A percentile compares a stretch with the other conserved stretches of the same genome.
Evolutionary conservation across 805 yeast genomes (phyloP).

Genomic region (Candida awuae): DNA sequence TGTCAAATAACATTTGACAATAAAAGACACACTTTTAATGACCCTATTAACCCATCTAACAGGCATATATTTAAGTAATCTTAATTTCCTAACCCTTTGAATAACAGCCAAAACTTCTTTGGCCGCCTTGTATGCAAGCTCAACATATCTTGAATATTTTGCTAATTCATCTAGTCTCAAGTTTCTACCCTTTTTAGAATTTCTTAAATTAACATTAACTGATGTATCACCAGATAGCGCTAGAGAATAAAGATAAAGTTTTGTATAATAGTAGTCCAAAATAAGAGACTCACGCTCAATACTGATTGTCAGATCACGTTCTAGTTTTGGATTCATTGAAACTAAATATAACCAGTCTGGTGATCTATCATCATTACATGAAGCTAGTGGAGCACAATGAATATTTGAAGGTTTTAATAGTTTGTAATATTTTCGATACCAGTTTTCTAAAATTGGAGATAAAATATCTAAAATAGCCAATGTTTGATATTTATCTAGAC

Average conservation of each 20-base stretch:
- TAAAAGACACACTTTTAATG: constrained; percentile 81
- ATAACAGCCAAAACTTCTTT: constrained; percentile 68
- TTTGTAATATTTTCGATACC: constrained; percentile 60
- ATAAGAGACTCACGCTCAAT: constrained; percentile 65
- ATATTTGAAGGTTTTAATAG: constrained; percentile 44
- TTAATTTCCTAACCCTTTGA: constrained; percentile 56
- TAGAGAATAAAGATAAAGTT: constrained; percentile 73
- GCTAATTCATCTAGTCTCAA: constrained; percentile 63
- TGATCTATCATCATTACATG: constrained; percentile 5
- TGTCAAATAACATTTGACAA: constrained; percentile 76
- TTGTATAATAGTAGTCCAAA: constrained; percentile 79
- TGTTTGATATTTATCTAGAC: constrained; percentile 52
- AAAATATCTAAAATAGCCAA: constrained; percentile 64
- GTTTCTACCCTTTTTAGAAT: constrained; percentile 23
- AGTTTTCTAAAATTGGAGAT: constrained; percentile 67
- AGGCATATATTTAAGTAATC: constrained; percentile 69
- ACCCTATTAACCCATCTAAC: constrained; percentile 87
- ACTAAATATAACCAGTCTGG: constrained; percentile 16
- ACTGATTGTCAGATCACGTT: constrained; percentile 32
- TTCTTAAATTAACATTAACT: constrained; percentile 26
- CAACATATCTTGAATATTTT: constrained; percentile 68
- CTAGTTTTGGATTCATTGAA: constrained; percentile 30
- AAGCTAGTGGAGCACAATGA: constrained; percentile 22
- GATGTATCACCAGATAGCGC: constrained; percentile 51
- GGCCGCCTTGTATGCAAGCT: constrained; percentile 76